Conservation (phyloP, 129 eudicot genomes). For the Cynara cardunculus region DNA sequence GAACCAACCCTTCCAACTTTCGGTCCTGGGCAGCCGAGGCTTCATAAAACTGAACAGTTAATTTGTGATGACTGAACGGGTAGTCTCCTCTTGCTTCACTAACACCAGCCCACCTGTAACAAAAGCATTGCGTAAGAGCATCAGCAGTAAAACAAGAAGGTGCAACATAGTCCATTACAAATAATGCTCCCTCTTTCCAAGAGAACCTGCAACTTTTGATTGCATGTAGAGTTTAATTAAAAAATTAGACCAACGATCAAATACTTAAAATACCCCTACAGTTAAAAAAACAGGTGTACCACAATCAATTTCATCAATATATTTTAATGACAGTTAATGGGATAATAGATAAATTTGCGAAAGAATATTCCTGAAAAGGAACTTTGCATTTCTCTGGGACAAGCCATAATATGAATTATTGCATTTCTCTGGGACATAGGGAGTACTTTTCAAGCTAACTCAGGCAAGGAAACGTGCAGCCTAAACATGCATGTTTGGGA, state of each 20-base stretch:
- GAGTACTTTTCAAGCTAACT: no score
- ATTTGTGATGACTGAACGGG: constrained; percentile 98
- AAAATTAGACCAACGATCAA: background rate
- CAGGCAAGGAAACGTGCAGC: no score
- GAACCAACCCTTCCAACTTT: constrained; percentile 92
- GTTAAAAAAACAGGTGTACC: background rate
- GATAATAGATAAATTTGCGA: background rate
- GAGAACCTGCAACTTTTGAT: background rate
- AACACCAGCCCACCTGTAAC: constrained; percentile 93
- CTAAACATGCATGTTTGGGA: no score
- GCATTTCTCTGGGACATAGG: no score
- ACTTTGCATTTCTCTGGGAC: background rate
- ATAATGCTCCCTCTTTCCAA: background rate
- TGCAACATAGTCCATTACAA: background rate
- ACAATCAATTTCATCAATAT: constrained; percentile 4
- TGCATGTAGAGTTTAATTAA: background rate
- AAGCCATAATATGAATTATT: no score
- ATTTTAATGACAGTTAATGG: constrained; percentile 1
- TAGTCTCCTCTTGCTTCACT: constrained; percentile 93
- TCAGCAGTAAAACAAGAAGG: background rate
- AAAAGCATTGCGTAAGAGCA: background rate
- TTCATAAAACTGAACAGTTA: constrained; percentile 93
- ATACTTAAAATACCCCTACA: background rate
- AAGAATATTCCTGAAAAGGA: background rate
- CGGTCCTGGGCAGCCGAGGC: constrained; percentile 95